Base-by-base conservation (phyloP, 176 grass and related monocot genomes). In the Juncus inflexus region DNA sequence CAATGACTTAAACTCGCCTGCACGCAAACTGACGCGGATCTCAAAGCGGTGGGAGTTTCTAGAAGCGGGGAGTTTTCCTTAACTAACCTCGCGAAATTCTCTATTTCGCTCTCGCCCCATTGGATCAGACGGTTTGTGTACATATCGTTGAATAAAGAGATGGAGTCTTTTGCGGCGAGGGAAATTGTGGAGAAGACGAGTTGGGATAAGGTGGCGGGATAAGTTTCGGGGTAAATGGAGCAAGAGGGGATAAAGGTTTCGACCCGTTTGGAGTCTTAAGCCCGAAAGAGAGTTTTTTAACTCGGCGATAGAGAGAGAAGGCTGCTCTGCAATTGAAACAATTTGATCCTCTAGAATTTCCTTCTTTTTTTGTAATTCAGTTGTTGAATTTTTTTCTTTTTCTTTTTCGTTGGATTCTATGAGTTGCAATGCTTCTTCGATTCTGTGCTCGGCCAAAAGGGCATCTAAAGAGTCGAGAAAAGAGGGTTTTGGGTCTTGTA, bases 161-260 rank as follows among this genome's bases (percentile, higher is more conserved):
- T 76, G 16, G 87, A 89, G 68, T 97, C 85, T 70, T 91, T 91
- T 36, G 78, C 73, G 43, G 62, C 77, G 64, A 81, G 81, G 66
- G 80, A 81, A 41, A 97, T 91, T 49, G 85, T 84, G 76, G 94
- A 91, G 71, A 97, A 97, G 67, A 97, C 94, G 79, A 91, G 64
- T 56, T 89, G 80, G 2, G 94, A 97, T 19, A 97, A 77, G 35
- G 72, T 86, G 59, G 94, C 94, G 79, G 94, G 73, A 58, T 91
- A 97, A 39, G 87, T 97, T 64, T 91, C 75, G 16, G 67, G 78
- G 72, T 97, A 97, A 15, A 84, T 74, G 54, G 87, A 81, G 85
- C 92, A 97, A 3, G 64, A 81, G 9, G 87, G 84, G 60, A 97
- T 78, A 86, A 97, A 97, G 42, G 77, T 77, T 45, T 91, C 85